Conservation (phyloP, 1,284 basidiomycete genomes). For the Rhodotorula glutinis region DNA sequence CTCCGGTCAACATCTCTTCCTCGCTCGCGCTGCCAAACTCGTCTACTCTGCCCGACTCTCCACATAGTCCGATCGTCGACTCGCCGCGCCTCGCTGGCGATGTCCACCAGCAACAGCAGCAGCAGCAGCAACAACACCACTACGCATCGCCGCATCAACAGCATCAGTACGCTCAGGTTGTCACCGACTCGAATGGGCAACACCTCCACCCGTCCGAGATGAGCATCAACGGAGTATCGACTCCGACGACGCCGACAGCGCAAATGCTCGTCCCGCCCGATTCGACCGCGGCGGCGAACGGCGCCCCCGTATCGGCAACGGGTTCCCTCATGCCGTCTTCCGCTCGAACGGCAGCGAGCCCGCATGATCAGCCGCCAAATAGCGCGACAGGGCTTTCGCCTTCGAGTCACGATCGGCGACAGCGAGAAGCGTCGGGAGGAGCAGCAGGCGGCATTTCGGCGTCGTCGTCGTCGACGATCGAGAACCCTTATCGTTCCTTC, state of each 20-base stretch:
- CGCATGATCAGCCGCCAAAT: background rate
- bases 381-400: background rate
- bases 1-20: conserved; percentile 7
- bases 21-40: conserved; percentile 3
- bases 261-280: conserved; percentile 24
- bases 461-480: conserved; percentile 26
- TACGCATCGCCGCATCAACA: conserved; percentile 1
- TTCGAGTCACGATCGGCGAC: conserved; percentile 6
- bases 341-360: background rate
- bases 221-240: conserved; percentile 29
- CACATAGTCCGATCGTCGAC: conserved; percentile 30
- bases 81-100: conserved; percentile 24
- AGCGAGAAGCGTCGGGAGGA: background rate
- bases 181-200: background rate
- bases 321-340: background rate
- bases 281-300: conserved; percentile 4
- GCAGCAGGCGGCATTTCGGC: background rate
- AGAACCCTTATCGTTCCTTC: conserved; percentile 53
- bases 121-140: background rate
- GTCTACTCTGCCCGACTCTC: conserved; percentile 28
- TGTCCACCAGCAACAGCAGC: conserved; percentile 17
- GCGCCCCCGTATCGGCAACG: background rate
- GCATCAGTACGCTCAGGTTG: background rate
- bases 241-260: conserved; percentile 36
- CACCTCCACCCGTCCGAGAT: conserved; percentile 13